Base-by-base conservation (phyloP, 148 eudicot species). In the Beta vulgaris region DNA sequence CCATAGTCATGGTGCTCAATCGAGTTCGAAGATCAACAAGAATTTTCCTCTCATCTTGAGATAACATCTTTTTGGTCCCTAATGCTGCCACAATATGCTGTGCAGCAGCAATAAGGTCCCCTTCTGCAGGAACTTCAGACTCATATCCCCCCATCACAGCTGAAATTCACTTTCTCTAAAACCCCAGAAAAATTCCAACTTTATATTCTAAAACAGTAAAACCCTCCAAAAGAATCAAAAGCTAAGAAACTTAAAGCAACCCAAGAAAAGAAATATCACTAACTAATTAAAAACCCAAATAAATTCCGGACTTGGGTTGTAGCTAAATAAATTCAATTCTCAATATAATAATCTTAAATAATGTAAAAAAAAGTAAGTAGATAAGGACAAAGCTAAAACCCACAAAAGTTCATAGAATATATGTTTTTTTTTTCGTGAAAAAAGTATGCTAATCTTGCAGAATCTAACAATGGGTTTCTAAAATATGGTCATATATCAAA, bases 21-120 rank as follows among this genome's bases (percentile, higher is more conserved):
- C 75, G 86, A 46, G 86, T 72, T 42, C 89, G 88, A 43, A 94
- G 84, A 76, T 85, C 85, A 23, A 88, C 88, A 77, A 94, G 78
- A 32, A 87, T 74, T 71, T 79, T 84, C 73, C 87, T 85, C 66
- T 84, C 87, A 75, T 90, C 93, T 39, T 82, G 77, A 0, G 86
- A 80, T 3, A 86, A 74, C 29, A 84, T 83, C 77, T 72, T 85
- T 8, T 82, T 86, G 0, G 87, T 73, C 74, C 78, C 86, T 76
- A 91, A 79, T 68, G 88, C 87, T 73, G 74, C 84, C 51, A 84
- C 76, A 57, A 93, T 85, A 55, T 85, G 82, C 73, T 87, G 83
- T 21, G 85, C 97, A 46, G 97, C 90, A 78, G 90, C 91, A 79
- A 91, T 82, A 77, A 91, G 70, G 31, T 82, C 79, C 18, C 87